Conservation (phyloP, 768 basidiomycete genomes). For the Asterophora lycoperdoides region DNA sequence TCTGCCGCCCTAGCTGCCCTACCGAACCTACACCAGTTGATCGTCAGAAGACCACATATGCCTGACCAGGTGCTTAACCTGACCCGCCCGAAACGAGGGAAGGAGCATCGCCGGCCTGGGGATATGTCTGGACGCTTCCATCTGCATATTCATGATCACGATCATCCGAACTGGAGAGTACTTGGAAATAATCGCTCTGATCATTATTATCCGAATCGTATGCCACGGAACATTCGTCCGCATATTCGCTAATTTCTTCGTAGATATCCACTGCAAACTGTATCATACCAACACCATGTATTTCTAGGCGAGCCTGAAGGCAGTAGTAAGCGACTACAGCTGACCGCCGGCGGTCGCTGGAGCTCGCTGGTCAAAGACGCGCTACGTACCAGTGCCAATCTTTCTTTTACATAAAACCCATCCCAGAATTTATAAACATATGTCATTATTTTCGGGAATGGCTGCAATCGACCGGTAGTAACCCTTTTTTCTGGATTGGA, state of each 20-base stretch:
- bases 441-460: no score
- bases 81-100: slow-evolving; percentile 10
- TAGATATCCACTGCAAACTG: not conserved
- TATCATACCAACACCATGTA: not conserved
- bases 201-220: not conserved
- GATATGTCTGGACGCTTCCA: slow-evolving; percentile 9
- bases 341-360: no score
- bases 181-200: not conserved
- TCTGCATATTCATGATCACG: slow-evolving; percentile 4
- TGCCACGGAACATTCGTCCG: not conserved
- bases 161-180: slow-evolving; percentile 5
- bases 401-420: no score
- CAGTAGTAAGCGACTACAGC: no score
- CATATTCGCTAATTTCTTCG: not conserved
- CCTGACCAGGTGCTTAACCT: slow-evolving; percentile 33
- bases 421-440: no score
- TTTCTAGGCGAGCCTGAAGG: no score
- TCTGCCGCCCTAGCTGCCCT: slow-evolving; percentile 31
- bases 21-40: slow-evolving; percentile 29
- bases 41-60: slow-evolving; percentile 28
- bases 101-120: slow-evolving; percentile 7
- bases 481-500: no score
- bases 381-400: no score
- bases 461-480: no score
- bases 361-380: no score